These are phyloP conservation scores for Leccinum longicurvipes DNA, from an alignment of 768 basidiomycete species.

Conservation along the genomic window DNA sequence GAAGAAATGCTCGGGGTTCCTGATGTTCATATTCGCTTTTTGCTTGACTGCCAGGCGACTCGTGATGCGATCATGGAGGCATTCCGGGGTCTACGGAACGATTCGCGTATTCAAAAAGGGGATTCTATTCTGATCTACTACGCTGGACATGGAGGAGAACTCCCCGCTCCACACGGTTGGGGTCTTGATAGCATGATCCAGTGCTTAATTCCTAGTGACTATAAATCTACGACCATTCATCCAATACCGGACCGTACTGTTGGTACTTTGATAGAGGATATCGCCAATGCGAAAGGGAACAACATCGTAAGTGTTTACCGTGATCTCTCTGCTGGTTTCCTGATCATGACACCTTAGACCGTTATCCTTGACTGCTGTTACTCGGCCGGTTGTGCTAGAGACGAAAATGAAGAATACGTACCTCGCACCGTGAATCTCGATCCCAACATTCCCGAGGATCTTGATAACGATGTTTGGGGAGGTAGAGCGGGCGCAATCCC, in stretches of 20 bases:
- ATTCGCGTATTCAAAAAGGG: slow-evolving; percentile 25
- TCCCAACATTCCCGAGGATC: slow-evolving; percentile 4
- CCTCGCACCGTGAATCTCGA: slow-evolving; percentile 8
- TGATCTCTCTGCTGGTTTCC: background rate
- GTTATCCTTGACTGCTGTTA: slow-evolving; percentile 47
- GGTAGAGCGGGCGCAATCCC: slow-evolving; percentile 11
- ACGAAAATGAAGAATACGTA: background rate
- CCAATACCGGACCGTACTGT: slow-evolving; percentile 47
- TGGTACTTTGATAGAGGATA: slow-evolving; percentile 33
- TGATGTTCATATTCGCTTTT: slow-evolving; percentile 31
- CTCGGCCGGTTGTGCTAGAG: slow-evolving; percentile 37
- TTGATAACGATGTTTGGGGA: slow-evolving; percentile 28
- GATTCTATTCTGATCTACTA: slow-evolving; percentile 42
- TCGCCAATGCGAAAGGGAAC: slow-evolving; percentile 39
- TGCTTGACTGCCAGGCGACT: slow-evolving; percentile 39
- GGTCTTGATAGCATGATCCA: slow-evolving; percentile 22
- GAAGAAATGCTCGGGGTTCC: slow-evolving; percentile 30
- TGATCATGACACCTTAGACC: slow-evolving; percentile 28
- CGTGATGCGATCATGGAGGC: slow-evolving; percentile 33
- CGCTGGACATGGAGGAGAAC: slow-evolving; percentile 43
- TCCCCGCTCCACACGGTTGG: slow-evolving; percentile 29
- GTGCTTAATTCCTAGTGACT: slow-evolving; percentile 34
- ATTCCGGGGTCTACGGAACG: slow-evolving; percentile 19
- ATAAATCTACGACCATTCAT: slow-evolving; percentile 17
- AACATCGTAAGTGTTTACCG: slow-evolving; percentile 37